Evolutionary conservation across 2,329 filamentous ascomycete genomes (phyloP), one percentile per base, ranked within the genome.

Genomic region (Penicillium crustosum): DNA sequence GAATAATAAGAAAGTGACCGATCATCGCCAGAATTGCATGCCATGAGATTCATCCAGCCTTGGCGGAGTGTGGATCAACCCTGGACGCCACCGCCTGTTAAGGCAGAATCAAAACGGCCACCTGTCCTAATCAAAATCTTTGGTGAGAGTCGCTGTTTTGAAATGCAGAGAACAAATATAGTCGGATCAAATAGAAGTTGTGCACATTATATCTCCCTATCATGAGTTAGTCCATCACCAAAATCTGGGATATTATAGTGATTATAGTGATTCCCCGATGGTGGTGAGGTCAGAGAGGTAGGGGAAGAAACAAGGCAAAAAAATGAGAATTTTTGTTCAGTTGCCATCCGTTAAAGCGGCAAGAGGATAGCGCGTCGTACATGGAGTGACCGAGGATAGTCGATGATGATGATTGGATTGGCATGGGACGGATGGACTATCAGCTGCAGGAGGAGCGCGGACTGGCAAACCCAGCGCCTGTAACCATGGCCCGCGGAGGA

Each of bases 331-430:
- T 72, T 73, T 73, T 73, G 68, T 70, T 73, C 69, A 66, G 60
- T 69, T 69, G 67, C 64, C 64, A 60, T 66, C 57, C 43, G 55
- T 61, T 69, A 73, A 73, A 74, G 72, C 73, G 68, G 73, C 71
- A 61, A 65, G 64, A 55, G 44, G 65, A 64, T 57, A 68, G 67
- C 67, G 67, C 65, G 64, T 69, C 66, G 65, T 53, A 67, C 63
- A 66, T 62, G 64, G 66, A 68, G 63, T 60, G 61, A 62, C 63
- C 62, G 61, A 66, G 63, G 62, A 59, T 60, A 60, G 59, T 23
- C 43, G 58, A 52, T 54, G 60, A 52, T 38, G 43, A 41, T 69
- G 62, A 74, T 75, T 74, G 70, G 72, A 35, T 38, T 39, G 49
- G 31, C 27, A 36, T 58, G 50, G 41, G 50, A 59, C 61, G 66